Percentiles rank a stretch among this genome's conserved stretches.
phyloP scores from a whole-genome alignment of 352 stramenopile genomes.

The Globisporangium spiculum region DNA sequence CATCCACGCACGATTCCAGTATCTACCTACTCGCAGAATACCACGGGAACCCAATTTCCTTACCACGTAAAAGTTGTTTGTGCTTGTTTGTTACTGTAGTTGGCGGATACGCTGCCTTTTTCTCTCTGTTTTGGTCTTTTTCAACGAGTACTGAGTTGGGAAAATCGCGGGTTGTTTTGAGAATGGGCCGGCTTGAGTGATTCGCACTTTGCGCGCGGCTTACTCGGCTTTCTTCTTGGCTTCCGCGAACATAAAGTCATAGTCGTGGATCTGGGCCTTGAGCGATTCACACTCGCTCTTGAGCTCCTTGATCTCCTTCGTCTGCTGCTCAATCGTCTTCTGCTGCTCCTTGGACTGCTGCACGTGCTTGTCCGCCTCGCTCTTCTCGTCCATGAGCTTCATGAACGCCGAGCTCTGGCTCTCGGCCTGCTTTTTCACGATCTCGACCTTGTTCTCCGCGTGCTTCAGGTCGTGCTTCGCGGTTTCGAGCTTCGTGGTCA shows the following conservation, averaged over 20 bases:
- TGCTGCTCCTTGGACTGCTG: conserved; percentile 40
- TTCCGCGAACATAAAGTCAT: conserved; percentile 89
- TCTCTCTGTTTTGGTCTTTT: no score
- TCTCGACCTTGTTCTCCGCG: conserved; percentile 44
- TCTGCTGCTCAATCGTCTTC: conserved; percentile 40
- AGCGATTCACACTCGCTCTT: conserved; percentile 64
- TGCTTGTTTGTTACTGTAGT: no score
- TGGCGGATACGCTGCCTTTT: no score
- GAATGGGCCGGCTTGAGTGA: not conserved
- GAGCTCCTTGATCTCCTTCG: conserved; percentile 45
- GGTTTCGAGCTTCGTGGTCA: conserved; percentile 39
- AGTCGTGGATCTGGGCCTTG: conserved; percentile 82
- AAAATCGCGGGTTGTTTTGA: not conserved
- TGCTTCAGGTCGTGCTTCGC: conserved; percentile 38
- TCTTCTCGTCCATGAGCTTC: conserved; percentile 83
- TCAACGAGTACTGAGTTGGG: no score
- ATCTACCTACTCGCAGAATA: no score
- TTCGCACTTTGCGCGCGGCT: conserved; percentile 11
- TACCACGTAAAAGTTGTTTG: no score
- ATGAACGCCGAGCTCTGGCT: conserved; percentile 74
- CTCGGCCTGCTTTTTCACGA: conserved; percentile 77
- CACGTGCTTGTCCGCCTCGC: conserved; percentile 46
- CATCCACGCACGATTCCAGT: no score
- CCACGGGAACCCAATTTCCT: no score
- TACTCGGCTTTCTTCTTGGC: conserved; percentile 86